These are phyloP conservation scores for Curvularia lunata DNA, from an alignment of 2,329 filamentous ascomycete species.

Conservation along the genomic window DNA sequence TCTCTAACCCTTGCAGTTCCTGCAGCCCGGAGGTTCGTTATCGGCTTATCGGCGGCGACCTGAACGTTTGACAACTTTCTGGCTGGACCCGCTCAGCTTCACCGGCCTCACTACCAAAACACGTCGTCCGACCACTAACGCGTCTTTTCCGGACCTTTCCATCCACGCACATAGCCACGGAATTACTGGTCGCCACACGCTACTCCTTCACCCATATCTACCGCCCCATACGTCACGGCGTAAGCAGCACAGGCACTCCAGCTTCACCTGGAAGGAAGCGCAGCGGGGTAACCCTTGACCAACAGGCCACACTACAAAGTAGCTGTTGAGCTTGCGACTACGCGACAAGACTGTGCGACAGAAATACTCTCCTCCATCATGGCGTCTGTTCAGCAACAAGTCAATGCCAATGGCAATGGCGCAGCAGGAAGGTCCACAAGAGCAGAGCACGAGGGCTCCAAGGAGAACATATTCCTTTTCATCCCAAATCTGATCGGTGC, in stretches of 20 bases:
- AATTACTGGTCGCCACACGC: background rate
- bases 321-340: conserved; percentile 2
- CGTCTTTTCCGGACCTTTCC: background rate
- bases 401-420: conserved; percentile 45
- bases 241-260: conserved; percentile 10
- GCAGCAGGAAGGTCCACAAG: conserved; percentile 29
- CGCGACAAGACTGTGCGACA: background rate
- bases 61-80: conserved; percentile 37
- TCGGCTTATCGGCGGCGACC: conserved; percentile 43
- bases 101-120: conserved; percentile 3
- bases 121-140: conserved; percentile 2
- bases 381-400: conserved; percentile 35
- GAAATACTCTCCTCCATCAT: conserved; percentile 25
- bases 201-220: conserved; percentile 11
- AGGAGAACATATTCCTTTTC: conserved; percentile 63
- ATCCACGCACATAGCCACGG: background rate
- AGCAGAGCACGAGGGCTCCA: conserved; percentile 35
- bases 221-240: conserved; percentile 12
- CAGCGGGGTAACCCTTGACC: conserved; percentile 18
- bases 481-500: conserved; percentile 60
- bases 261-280: conserved; percentile 9
- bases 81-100: conserved; percentile 18
- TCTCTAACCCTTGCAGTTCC: conserved; percentile 7
- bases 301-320: background rate
- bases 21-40: conserved; percentile 36